Evolutionary conservation across 2,329 filamentous ascomycete species (phyloP), one percentile per base, ranked within the genome.

Genomic region (Aspergillus sp.): DNA sequence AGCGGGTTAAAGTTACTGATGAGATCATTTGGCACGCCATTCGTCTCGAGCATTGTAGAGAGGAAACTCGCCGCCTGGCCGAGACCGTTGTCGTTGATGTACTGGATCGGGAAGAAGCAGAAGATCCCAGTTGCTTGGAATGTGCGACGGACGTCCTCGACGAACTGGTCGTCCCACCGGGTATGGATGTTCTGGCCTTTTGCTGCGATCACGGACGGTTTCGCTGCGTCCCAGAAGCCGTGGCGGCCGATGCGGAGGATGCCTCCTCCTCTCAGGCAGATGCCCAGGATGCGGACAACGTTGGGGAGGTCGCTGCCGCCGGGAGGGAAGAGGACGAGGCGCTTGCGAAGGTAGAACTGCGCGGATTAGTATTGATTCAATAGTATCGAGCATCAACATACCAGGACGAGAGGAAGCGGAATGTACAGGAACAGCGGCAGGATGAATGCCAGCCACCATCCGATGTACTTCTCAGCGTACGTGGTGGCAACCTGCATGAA

Each of bases 21-120:
- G 9, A 82, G 68, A 54, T 82, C 80, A 63, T 82, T 83, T 44
- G 80, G 80, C 1, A 79, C 79, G 27, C 80, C 80, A 52, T 81
- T 75, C 9, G 80, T 82, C 6, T 69, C 71, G 69, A 83, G 69
- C 62, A 79, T 79, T 12, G 79, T 81, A 11, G 73, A 77, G 66
- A 82, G 69, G 68, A 79, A 82, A 46, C 70, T 80, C 17, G 78
- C 75, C 0, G 82, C 74, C 4, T 73, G 73, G 15, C 83, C 83
- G 27, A 85, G 77, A 63, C 83, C 82, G n/a, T 73, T 69, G 57
- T 75, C 69, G 45, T 77, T 77, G 31, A 77, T 39, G 52, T 70
- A 65, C 56, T 69, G 76, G 47, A 77, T 70, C 3, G 75, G 75
- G 54, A 72, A 76, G 61, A 69, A 74, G 53, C 71, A 62, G 67